A percentile compares a stretch with the other conserved stretches of the same genome.
These are phyloP conservation scores for Candida sithepensis DNA, from an alignment of 805 yeast genomes.

Conservation along the genomic window DNA sequence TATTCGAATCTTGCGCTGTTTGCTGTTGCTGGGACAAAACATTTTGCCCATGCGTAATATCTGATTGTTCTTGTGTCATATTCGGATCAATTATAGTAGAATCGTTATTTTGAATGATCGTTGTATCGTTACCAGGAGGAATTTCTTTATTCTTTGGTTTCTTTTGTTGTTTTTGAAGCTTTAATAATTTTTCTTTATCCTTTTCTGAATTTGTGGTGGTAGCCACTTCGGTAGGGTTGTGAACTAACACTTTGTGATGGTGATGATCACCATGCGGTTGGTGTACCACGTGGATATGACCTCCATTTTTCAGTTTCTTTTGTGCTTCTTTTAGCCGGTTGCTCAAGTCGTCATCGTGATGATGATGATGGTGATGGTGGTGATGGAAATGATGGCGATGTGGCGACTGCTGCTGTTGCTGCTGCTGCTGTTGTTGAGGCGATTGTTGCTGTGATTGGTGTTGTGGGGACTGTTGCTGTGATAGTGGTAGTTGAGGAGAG, in stretches of 20 bases:
- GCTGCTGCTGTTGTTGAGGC: constrained; percentile 11
- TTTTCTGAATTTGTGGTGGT: neutral
- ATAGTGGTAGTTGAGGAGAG: constrained; percentile 24
- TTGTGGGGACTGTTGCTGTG: constrained; percentile 3
- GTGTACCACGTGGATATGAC: constrained; percentile 28
- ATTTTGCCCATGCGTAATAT: neutral
- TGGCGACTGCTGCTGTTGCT: neutral
- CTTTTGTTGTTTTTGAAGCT: constrained; percentile 1
- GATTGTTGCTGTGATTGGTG: constrained; percentile 7
- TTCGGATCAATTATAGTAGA: constrained; percentile 26
- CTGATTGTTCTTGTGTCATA: constrained; percentile 12
- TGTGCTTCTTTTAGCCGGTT: constrained; percentile 24
- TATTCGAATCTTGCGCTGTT: constrained; percentile 1
- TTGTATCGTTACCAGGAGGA: constrained; percentile 21
- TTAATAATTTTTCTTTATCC: neutral
- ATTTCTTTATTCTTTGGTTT: neutral
- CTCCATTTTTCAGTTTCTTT: constrained; percentile 23
- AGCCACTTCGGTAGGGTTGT: constrained; percentile 18
- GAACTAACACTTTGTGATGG: constrained; percentile 26
- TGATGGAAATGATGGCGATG: constrained; percentile 6
- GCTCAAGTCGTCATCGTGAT: constrained; percentile 24
- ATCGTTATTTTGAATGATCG: constrained; percentile 23
- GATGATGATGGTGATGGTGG: constrained; percentile 25
- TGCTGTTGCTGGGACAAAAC: constrained; percentile 3
- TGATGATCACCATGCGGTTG: constrained; percentile 29